phyloP scores from a whole-genome alignment of 495 filamentous ascomycete species.

The Choiromyces venosus region DNA sequence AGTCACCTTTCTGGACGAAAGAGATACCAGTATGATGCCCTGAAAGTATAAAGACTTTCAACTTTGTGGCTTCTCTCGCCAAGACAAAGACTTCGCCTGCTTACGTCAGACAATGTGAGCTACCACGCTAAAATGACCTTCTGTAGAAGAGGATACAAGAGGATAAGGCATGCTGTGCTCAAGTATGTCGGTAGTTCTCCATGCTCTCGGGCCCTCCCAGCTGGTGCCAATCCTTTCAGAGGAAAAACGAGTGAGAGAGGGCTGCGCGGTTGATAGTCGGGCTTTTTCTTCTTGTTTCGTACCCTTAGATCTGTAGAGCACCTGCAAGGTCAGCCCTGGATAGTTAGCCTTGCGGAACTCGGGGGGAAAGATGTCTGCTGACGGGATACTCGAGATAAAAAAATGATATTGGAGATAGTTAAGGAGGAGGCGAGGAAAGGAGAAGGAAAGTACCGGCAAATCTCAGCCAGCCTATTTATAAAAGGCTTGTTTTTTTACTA shows the following conservation, averaged over 20 bases:
- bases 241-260: background rate
- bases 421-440: background rate
- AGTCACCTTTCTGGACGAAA: too few species aligned
- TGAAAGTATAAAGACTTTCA: too few species aligned
- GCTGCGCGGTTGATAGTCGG: background rate
- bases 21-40: too few species aligned
- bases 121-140: too few species aligned
- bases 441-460: background rate
- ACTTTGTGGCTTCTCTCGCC: too few species aligned
- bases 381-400: background rate
- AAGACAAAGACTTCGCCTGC: too few species aligned
- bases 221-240: background rate
- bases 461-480: background rate
- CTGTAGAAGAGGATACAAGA: too few species aligned
- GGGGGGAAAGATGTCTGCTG: background rate
- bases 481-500: background rate
- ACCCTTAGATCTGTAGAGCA: background rate
- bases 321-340: background rate
- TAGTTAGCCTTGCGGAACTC: background rate
- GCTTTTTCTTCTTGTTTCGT: background rate
- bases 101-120: too few species aligned
- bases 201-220: background rate
- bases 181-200: background rate
- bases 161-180: background rate
- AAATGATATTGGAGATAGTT: background rate